Evolutionary conservation across 1,284 basidiomycete genomes (phyloP).

Genomic region (Fomitopsis schrenkii): DNA sequence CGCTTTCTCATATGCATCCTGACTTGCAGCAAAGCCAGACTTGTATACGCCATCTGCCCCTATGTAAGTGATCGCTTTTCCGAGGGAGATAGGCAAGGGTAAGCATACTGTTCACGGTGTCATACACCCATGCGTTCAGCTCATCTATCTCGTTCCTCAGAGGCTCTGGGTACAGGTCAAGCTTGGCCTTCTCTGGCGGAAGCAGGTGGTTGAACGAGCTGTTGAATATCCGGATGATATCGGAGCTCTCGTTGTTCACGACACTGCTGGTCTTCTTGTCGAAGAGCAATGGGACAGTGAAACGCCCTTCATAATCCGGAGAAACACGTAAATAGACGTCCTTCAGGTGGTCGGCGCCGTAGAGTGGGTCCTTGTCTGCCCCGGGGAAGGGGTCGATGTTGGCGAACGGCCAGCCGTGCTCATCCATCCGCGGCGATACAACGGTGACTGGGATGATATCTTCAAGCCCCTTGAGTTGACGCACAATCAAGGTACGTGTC

Average conservation of each 20-base stretch:
- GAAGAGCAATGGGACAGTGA: slow-evolving; percentile 91
- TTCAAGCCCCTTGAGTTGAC: slow-evolving; percentile 91
- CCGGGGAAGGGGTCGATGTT: slow-evolving; percentile 65
- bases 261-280: slow-evolving; percentile 89
- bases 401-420: slow-evolving; percentile 87
- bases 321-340: slow-evolving; percentile 85
- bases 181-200: slow-evolving; percentile 55
- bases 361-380: slow-evolving; percentile 72
- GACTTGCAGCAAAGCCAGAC: slow-evolving; percentile 82
- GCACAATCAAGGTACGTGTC: slow-evolving; percentile 83
- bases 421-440: slow-evolving; percentile 72
- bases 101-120: slow-evolving; percentile 71
- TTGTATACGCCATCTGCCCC: slow-evolving; percentile 81
- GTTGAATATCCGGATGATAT: slow-evolving; percentile 94
- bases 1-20: slow-evolving; percentile 79
- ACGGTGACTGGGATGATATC: slow-evolving; percentile 24
- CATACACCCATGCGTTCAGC: slow-evolving; percentile 87
- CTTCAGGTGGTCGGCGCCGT: slow-evolving; percentile 68
- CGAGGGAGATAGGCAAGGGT: not conserved
- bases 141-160: slow-evolving; percentile 70
- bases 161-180: slow-evolving; percentile 20
- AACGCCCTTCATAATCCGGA: slow-evolving; percentile 70
- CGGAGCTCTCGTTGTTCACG: slow-evolving; percentile 93
- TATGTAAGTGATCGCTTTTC: not conserved
- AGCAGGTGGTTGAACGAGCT: slow-evolving; percentile 75